Evolutionary conservation across 805 yeast species (phyloP).

Genomic region (Hanseniaspora mollemarum): DNA sequence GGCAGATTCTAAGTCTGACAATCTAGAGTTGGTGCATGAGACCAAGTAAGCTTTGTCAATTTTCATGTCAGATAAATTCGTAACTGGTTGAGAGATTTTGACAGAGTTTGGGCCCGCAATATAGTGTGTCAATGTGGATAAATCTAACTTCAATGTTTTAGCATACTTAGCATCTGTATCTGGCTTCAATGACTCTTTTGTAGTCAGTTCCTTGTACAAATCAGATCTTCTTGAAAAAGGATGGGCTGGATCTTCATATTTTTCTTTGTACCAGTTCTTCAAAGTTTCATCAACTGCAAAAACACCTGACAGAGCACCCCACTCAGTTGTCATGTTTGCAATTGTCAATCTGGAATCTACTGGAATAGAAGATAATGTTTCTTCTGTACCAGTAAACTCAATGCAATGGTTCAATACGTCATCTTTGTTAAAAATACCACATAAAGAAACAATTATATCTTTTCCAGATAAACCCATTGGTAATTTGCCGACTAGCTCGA

Average conservation of each 20-base stretch:
- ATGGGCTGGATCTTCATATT: constrained; percentile 36
- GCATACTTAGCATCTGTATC: constrained; percentile 80
- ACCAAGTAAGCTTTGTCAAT: constrained; percentile 92
- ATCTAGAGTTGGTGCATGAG: constrained; percentile 93
- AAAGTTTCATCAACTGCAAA: constrained; percentile 88
- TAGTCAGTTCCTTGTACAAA: constrained; percentile 27
- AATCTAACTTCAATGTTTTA: constrained; percentile 71
- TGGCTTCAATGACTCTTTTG: constrained; percentile 29
- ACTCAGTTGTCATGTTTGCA: constrained; percentile 96
- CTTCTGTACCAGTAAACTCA: constrained; percentile 84
- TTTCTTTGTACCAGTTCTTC: constrained; percentile 62
- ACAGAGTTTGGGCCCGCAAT: constrained; percentile 97
- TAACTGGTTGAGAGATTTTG: constrained; percentile 70
- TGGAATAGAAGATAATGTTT: constrained; percentile 54
- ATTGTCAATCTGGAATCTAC: constrained; percentile 82
- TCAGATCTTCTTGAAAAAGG: constrained; percentile 23
- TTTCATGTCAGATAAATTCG: constrained; percentile 59
- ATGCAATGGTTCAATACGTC: constrained; percentile 90
- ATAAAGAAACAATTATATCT: constrained; percentile 90
- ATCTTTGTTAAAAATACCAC: constrained; percentile 86
- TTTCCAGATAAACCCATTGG: constrained; percentile 89
- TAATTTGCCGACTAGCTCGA: constrained; percentile 68
- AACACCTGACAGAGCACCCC: constrained; percentile 96
- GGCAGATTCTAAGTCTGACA: constrained; percentile 87
- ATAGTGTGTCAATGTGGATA: constrained; percentile 70